Percentiles rank a stretch among this genome's conserved stretches.
Evolutionary conservation across 371 early-diverging fungal species (phyloP).

Genomic region (Rhizopus delemar): DNA sequence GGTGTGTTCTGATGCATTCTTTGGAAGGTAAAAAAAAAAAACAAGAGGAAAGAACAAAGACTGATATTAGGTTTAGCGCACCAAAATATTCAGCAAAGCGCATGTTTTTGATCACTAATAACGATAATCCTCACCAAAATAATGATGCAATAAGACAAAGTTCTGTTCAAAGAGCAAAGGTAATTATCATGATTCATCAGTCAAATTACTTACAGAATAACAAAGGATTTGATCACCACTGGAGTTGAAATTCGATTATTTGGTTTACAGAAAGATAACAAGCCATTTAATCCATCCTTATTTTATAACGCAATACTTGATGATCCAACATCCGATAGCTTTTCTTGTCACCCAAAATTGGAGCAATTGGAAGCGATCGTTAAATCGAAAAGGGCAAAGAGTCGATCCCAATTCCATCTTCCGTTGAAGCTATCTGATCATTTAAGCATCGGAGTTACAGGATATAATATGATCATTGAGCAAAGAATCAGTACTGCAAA

Average conservation of each 20-base stretch:
- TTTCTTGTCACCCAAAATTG: background rate
- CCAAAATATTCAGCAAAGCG: slow-evolving; percentile 59
- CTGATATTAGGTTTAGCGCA: slow-evolving; percentile 24
- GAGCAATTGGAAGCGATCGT: slow-evolving; percentile 1
- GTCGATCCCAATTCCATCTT: slow-evolving; percentile 15
- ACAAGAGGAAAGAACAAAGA: background rate
- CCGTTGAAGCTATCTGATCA: slow-evolving; percentile 18
- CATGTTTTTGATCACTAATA: slow-evolving; percentile 69
- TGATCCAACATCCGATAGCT: background rate
- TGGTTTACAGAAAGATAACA: slow-evolving; percentile 48
- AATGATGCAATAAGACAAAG: slow-evolving; percentile 50
- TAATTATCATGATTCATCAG: background rate
- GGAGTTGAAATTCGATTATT: slow-evolving; percentile 64
- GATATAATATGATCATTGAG: background rate
- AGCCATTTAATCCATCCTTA: slow-evolving; percentile 41
- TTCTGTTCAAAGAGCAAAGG: slow-evolving; percentile 61
- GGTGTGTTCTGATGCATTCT: slow-evolving; percentile 61
- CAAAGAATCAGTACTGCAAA: slow-evolving; percentile 15
- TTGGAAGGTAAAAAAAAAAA: slow-evolving; percentile 42
- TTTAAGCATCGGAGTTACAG: slow-evolving; percentile 14
- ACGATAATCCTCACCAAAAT: slow-evolving; percentile 60
- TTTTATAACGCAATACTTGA: slow-evolving; percentile 53
- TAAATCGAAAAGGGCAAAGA: background rate
- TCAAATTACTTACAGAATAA: no score
- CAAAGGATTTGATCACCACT: slow-evolving; percentile 49